Conservation (phyloP, 768 basidiomycete species). For the Hebeloma cylindrosporum region DNA sequence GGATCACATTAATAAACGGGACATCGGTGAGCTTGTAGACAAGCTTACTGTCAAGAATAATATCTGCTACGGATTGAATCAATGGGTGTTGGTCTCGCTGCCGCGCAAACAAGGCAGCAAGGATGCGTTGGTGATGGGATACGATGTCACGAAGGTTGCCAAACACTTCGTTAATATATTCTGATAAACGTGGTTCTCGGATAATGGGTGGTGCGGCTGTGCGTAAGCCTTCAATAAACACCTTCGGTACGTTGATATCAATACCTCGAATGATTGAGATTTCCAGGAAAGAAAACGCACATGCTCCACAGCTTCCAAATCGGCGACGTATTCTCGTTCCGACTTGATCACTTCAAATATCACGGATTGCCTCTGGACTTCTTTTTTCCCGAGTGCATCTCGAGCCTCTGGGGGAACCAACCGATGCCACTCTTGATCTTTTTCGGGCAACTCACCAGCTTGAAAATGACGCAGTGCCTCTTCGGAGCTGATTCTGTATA, state of each 20-base stretch:
- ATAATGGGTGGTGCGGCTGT: slow-evolving; percentile 67
- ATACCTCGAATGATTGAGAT: slow-evolving; percentile 1
- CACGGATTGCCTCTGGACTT: slow-evolving; percentile 82
- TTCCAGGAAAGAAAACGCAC: slow-evolving; percentile 36
- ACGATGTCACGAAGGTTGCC: slow-evolving; percentile 75
- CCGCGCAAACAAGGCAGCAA: slow-evolving; percentile 71
- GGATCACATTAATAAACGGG: slow-evolving; percentile 18
- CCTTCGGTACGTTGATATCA: slow-evolving; percentile 35
- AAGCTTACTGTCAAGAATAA: slow-evolving; percentile 75
- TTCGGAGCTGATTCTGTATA: slow-evolving; percentile 55
- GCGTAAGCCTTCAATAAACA: slow-evolving; percentile 70
- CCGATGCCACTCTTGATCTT: slow-evolving; percentile 82
- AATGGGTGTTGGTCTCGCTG: slow-evolving; percentile 87
- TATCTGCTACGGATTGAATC: slow-evolving; percentile 79
- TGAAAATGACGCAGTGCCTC: slow-evolving; percentile 71
- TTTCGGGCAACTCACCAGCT: slow-evolving; percentile 56
- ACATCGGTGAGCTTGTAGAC: slow-evolving; percentile 19
- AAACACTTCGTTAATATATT: slow-evolving; percentile 81
- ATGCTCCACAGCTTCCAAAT: slow-evolving; percentile 69
- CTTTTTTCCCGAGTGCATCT: slow-evolving; percentile 68
- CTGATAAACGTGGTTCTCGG: slow-evolving; percentile 47
- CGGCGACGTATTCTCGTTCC: slow-evolving; percentile 85
- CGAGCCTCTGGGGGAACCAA: slow-evolving; percentile 73
- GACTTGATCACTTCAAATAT: slow-evolving; percentile 90
- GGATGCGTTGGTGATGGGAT: slow-evolving; percentile 63